A percentile compares a stretch with the other conserved stretches of the same genome.
These are phyloP conservation scores for Candida nitratophila DNA, from an alignment of 805 yeast species.

Conservation along the genomic window DNA sequence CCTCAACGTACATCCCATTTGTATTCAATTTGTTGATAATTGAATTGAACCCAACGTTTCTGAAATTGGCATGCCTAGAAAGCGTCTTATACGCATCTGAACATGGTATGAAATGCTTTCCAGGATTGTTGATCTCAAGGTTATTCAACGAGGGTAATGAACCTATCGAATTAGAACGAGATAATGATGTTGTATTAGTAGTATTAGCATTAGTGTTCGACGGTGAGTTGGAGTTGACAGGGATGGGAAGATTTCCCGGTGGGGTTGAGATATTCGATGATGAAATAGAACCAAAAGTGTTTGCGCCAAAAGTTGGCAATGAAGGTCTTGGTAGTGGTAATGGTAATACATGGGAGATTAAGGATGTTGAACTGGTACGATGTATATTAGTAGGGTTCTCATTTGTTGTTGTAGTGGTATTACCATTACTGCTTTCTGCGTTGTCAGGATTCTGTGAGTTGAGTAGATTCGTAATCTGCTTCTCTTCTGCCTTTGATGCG, in stretches of 20 bases:
- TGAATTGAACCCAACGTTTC: slow-evolving; percentile 63
- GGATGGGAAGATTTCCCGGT: not conserved
- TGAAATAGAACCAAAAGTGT: not conserved
- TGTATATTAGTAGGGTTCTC: too few species aligned
- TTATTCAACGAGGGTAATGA: slow-evolving; percentile 21
- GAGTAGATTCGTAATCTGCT: too few species aligned
- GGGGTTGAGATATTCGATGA: not conserved
- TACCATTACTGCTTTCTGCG: not conserved
- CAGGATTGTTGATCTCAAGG: slow-evolving; percentile 21
- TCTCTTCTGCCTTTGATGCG: slow-evolving; percentile 31
- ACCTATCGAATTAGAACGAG: slow-evolving; percentile 12
- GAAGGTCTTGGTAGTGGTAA: not conserved
- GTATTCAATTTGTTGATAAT: slow-evolving; percentile 72
- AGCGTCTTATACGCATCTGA: slow-evolving; percentile 86
- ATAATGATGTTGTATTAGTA: not conserved
- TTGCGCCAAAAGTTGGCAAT: not conserved
- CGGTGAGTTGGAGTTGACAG: slow-evolving; percentile 9
- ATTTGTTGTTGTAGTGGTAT: too few species aligned
- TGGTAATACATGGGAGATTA: not conserved
- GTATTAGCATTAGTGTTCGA: too few species aligned
- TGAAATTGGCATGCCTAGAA: slow-evolving; percentile 73
- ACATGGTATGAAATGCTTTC: slow-evolving; percentile 69
- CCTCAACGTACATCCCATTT: slow-evolving; percentile 86
- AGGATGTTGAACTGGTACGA: not conserved
- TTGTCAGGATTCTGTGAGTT: not conserved